These are phyloP conservation scores for Rhodotorula graminis DNA, from an alignment of 768 basidiomycete species.

Conservation along the genomic window DNA sequence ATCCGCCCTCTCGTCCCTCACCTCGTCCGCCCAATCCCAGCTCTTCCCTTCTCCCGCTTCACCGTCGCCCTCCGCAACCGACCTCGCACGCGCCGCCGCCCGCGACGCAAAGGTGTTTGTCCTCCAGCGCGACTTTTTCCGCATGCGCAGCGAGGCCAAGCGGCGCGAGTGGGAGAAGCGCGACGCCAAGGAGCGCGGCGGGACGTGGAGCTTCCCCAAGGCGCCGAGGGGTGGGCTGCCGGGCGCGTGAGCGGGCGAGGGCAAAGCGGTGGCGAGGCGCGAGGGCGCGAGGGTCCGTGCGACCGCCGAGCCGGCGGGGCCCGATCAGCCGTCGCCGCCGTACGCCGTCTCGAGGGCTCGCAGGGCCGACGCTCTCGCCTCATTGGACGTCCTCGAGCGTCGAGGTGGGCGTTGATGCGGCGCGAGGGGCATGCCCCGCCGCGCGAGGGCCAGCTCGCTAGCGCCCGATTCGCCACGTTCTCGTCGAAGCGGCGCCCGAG, in stretches of 20 bases:
- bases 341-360: no score
- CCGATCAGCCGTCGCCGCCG: no score
- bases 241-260: not conserved
- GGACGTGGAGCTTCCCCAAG: slow-evolving; percentile 21
- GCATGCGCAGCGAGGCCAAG: slow-evolving; percentile 17
- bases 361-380: no score
- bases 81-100: not conserved
- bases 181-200: slow-evolving; percentile 27
- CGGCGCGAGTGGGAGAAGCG: slow-evolving; percentile 28
- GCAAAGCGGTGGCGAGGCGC: no score
- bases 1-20: slow-evolving; percentile 23
- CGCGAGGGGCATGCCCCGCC: no score
- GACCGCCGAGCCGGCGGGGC: no score
- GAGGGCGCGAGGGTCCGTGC: no score
- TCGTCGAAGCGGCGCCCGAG: no score
- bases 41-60: slow-evolving; percentile 25
- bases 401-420: no score
- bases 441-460: no score
- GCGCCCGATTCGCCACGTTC: no score
- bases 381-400: no score
- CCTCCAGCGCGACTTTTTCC: slow-evolving; percentile 22
- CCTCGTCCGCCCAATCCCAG: slow-evolving; percentile 3
- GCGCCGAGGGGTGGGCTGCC: slow-evolving; percentile 14
- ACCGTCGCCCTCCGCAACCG: not conserved
- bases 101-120: slow-evolving; percentile 9